Base-by-base conservation (phyloP, 495 filamentous ascomycete genomes). In the Penicillium cinerascens region DNA sequence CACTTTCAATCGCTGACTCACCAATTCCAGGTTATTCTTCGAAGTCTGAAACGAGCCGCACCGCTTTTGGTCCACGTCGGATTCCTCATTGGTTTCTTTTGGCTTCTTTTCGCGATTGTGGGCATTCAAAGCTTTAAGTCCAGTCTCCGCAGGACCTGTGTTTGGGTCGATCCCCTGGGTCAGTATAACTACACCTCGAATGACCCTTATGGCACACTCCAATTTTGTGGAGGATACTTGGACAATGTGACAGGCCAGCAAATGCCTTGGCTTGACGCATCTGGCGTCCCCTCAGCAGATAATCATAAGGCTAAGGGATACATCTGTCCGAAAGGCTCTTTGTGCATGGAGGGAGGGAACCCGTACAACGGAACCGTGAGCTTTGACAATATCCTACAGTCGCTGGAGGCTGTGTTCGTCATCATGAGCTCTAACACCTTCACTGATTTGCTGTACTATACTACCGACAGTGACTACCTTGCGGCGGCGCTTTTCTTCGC, bases 361-460 rank as follows among this genome's bases (percentile, higher is more conserved):
- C 95, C 92, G 0, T 95, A 83, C 72, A 89, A 87, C 47, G 84
- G 83, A 41, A 97, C 93, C 2, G 78, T 96, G 60, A 92, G 87
- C 68, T 99, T 97, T 64, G 92, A 99, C 66, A 93, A 97, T 61
- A 95, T 97, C 27, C 62, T 91, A 7, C 83, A 96, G 47, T 95
- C 91, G 2, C 70, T 97, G 25, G 90, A 97, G 71, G 70, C 97
- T 41, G 92, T 99, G n/a, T 99, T 99, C 68, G 91, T 99, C 35
- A 84, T 97, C 57, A 97, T 99, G 90, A 95, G 88, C 58, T 89
- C 90, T 15, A 99, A 99, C 69, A 97, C 93, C 0, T 97, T 92
- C 65, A 86, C 91, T 1, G 91, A 97, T 63, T 69, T 99, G 26
- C 87, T 99, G 66, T 97, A 99, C 64, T 89, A 88, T 58, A 90